phyloP scores from a whole-genome alignment of 1,284 basidiomycete species.

The Mixia osmundae region DNA sequence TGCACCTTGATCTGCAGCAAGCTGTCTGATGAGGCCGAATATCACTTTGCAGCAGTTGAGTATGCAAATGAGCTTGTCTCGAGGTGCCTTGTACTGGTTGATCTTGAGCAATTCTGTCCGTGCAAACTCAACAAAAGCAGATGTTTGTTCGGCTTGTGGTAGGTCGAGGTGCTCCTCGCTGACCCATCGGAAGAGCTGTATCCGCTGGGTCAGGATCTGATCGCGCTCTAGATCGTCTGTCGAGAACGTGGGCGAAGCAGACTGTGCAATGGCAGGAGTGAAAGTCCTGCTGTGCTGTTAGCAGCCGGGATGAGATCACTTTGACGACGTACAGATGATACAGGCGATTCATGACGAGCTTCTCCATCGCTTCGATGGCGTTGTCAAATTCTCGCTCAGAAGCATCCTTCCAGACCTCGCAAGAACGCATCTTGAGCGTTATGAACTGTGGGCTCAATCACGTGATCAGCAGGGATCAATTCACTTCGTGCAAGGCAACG shows the following conservation, averaged over 20 bases:
- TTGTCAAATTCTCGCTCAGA: constrained; percentile 76
- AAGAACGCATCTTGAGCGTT: constrained; percentile 54
- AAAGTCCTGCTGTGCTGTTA: constrained; percentile 41
- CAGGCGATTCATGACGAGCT: constrained; percentile 92
- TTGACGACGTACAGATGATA: constrained; percentile 31
- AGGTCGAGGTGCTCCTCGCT: constrained; percentile 72
- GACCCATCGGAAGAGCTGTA: constrained; percentile 74
- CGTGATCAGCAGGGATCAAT: constrained; percentile 6
- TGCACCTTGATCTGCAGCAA: constrained; percentile 25
- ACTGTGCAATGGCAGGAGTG: constrained; percentile 46
- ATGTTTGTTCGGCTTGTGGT: constrained; percentile 4
- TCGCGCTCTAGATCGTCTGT: constrained; percentile 91
- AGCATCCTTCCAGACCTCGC: constrained; percentile 44
- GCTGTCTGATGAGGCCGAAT: constrained; percentile 42
- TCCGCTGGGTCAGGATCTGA: constrained; percentile 70
- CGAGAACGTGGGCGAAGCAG: constrained; percentile 41
- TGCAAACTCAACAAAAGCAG: constrained; percentile 57
- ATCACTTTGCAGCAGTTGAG: constrained; percentile 98
- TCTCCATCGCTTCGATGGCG: constrained; percentile 96
- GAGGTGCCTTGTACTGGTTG: constrained; percentile 93
- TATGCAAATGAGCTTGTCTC: constrained; percentile 94
- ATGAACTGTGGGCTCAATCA: constrained; percentile 41
- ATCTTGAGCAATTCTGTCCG: constrained; percentile 90
- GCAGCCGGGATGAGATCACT: background rate
- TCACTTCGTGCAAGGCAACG: constrained; percentile 19